Percentiles rank a stretch among this genome's conserved stretches.
These are phyloP conservation scores for Hippophae rhamnoides DNA, from an alignment of 306 rosid species.

Conservation along the genomic window DNA sequence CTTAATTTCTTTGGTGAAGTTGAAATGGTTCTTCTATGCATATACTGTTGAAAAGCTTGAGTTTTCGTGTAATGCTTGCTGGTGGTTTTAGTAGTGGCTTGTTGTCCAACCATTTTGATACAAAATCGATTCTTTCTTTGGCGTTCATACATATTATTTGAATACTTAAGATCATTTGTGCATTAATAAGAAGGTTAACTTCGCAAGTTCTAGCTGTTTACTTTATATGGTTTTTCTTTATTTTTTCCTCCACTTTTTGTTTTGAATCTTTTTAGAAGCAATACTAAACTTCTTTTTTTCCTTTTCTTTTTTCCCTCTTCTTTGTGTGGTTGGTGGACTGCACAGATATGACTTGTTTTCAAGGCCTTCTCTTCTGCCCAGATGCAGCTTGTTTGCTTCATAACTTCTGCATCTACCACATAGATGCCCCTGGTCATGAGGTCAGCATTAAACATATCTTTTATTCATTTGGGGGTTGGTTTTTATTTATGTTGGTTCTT, in stretches of 20 bases:
- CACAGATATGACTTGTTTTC: constrained; percentile 75
- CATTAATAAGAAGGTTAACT: too few species aligned
- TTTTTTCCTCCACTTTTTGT: not conserved
- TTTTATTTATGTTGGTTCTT: too few species aligned
- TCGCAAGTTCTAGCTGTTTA: too few species aligned
- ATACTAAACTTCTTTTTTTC: not conserved
- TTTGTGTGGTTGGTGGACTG: not conserved
- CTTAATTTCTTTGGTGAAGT: constrained; percentile 1
- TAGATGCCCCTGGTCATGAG: constrained; percentile 92
- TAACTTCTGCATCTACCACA: constrained; percentile 80
- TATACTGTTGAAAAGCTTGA: not conserved
- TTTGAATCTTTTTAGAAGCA: not conserved
- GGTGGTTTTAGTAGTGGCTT: not conserved
- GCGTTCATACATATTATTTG: too few species aligned
- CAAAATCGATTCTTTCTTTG: too few species aligned
- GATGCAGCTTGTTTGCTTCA: constrained; percentile 85
- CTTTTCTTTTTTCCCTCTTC: not conserved
- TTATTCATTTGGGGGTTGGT: not conserved
- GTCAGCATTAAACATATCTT: constrained; percentile 34
- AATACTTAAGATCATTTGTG: too few species aligned
- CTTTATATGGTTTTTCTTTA: too few species aligned
- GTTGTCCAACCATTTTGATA: too few species aligned
- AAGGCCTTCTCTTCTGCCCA: constrained; percentile 64
- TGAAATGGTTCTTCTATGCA: constrained; percentile 9
- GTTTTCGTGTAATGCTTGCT: not conserved